phyloP scores from a whole-genome alignment of 108 stramenopile genomes.

The Parietichytrium sp. region DNA sequence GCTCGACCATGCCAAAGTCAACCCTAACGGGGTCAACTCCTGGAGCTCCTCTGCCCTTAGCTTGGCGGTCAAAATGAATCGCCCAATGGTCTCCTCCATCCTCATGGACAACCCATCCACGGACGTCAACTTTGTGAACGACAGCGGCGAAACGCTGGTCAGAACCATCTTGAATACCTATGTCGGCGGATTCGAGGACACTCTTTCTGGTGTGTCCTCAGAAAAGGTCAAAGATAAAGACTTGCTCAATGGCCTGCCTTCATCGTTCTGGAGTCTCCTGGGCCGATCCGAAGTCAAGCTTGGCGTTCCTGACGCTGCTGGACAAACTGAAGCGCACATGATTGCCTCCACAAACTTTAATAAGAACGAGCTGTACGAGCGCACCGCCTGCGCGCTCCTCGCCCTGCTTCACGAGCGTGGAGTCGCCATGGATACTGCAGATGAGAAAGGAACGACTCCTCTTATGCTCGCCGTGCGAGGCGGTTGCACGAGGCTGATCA shows the following conservation, averaged over 20 bases:
- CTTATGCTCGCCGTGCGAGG: background rate
- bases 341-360: background rate
- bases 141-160: background rate
- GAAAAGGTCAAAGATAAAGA: too few relatives aligned
- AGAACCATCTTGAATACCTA: background rate
- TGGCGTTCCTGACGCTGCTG: background rate
- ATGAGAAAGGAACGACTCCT: background rate
- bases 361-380: background rate
- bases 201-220: background rate
- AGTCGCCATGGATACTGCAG: background rate
- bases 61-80: background rate
- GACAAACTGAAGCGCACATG: background rate
- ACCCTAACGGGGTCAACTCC: background rate
- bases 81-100: background rate
- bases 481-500: background rate
- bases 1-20: background rate
- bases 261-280: background rate
- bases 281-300: background rate
- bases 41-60: slow-evolving; percentile 13
- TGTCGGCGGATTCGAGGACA: background rate
- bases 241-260: background rate
- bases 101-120: background rate
- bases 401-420: background rate
- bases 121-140: slow-evolving; percentile 2
- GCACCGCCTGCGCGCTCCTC: background rate